Conservation (phyloP, 2,329 filamentous ascomycete genomes). For the Penicillium sp. region DNA sequence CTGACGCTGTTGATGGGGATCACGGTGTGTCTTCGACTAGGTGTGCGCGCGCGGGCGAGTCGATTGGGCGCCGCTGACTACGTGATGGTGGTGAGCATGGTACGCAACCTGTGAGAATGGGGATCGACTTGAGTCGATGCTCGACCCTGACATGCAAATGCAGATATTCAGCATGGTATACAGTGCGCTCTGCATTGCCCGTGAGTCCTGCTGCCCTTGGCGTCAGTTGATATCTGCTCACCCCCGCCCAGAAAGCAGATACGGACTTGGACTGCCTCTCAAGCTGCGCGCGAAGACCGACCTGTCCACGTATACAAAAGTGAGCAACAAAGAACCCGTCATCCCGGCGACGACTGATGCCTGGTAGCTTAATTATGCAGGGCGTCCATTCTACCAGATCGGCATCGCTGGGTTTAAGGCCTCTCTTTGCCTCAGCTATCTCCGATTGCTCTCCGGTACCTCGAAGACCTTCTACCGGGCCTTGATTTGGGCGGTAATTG, state of each 20-base stretch:
- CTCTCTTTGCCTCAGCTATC: constrained; percentile 53
- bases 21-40: constrained; percentile 45
- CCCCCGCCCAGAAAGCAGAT: constrained; percentile 51
- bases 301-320: constrained; percentile 45
- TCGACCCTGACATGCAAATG: constrained; percentile 11
- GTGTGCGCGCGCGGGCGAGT: constrained; percentile 43
- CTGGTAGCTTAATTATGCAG: constrained; percentile 50
- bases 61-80: constrained; percentile 52
- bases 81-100: constrained; percentile 38
- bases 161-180: constrained; percentile 51
- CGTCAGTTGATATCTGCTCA: constrained; percentile 5
- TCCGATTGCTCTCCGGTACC: constrained; percentile 52
- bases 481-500: constrained; percentile 48
- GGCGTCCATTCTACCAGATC: constrained; percentile 55
- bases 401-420: constrained; percentile 59
- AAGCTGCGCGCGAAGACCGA: constrained; percentile 45
- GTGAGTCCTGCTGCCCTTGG: constrained; percentile 33
- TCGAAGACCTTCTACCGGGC: constrained; percentile 46
- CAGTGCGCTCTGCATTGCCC: constrained; percentile 51
- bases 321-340: constrained; percentile 9
- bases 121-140: too few relatives aligned
- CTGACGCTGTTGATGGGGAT: constrained; percentile 46
- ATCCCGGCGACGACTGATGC: not conserved
- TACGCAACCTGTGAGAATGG: too few relatives aligned
- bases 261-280: constrained; percentile 52